These are phyloP conservation scores for Taphrina flavorubra DNA, from an alignment of 1,139 yeast species.

Conservation along the genomic window DNA sequence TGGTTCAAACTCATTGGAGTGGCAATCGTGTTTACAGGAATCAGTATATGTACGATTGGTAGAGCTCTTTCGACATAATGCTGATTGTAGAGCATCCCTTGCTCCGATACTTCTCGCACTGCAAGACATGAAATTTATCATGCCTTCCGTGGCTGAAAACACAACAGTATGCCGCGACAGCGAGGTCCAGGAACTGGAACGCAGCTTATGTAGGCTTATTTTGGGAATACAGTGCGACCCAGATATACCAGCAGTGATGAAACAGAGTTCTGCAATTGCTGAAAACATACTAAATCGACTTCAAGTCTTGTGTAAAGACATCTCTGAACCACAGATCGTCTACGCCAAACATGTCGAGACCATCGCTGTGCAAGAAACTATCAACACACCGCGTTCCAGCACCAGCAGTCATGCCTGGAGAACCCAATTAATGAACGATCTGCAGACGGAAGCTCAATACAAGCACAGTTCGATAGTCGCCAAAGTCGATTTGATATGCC, in stretches of 20 bases:
- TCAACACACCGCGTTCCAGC: conserved; percentile 33
- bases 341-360: not conserved
- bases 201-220: not conserved
- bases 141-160: not conserved
- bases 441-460: conserved; percentile 25
- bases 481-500: conserved; percentile 24
- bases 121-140: not conserved
- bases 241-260: not conserved
- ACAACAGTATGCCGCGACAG: not conserved
- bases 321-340: not conserved
- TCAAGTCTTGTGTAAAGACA: not conserved
- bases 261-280: not conserved
- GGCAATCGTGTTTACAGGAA: not conserved
- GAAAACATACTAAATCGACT: not conserved
- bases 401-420: conserved; percentile 22
- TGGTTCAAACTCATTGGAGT: not conserved
- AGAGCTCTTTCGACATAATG: not conserved
- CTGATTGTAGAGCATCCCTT: not conserved
- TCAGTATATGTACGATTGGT: not conserved
- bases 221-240: conserved; percentile 5
- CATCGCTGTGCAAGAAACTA: conserved; percentile 15
- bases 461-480: conserved; percentile 24
- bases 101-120: not conserved
- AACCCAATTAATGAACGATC: conserved; percentile 12
- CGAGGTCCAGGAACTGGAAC: not conserved